Conservation (phyloP, 169 alveolate species). For the Plasmodium sp. region DNA sequence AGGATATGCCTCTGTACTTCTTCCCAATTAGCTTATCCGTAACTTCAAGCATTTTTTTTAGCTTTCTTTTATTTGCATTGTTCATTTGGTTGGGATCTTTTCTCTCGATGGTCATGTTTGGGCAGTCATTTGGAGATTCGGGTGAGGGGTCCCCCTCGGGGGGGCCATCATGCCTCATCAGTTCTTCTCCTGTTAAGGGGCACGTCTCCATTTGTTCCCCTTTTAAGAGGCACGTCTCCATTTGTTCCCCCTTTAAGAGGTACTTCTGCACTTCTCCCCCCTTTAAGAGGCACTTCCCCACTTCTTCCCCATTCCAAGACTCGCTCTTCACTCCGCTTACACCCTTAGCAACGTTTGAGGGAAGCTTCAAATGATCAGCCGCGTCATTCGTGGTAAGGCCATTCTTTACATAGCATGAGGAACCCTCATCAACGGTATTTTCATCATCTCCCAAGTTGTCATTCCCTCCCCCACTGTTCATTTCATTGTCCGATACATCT, state of each 20-base stretch:
- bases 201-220: neutral
- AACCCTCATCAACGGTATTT: neutral
- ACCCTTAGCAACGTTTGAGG: neutral
- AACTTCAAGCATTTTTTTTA: slow-evolving; percentile 54
- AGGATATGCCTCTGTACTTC: slow-evolving; percentile 66
- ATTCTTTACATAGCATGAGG: neutral
- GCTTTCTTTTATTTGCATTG: slow-evolving; percentile 13
- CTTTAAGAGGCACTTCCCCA: too few species aligned
- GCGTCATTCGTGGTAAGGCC: neutral
- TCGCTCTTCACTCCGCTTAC: too few species aligned
- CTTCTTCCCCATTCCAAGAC: too few species aligned
- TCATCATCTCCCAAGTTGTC: neutral
- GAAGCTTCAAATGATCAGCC: neutral
- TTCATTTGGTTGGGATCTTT: neutral
- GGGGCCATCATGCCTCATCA: neutral
- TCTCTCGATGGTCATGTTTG: neutral
- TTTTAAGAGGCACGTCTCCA: too few species aligned
- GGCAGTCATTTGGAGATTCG: neutral
- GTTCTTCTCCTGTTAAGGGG: neutral
- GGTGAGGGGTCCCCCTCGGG: neutral
- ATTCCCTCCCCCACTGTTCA: neutral
- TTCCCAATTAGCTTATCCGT: slow-evolving; percentile 64
- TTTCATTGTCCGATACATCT: neutral
- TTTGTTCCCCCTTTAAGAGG: neutral
- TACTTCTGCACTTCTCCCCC: too few species aligned